Evolutionary conservation across 805 yeast species (phyloP).

Genomic region (Teunomyces barrocoloradensis): DNA sequence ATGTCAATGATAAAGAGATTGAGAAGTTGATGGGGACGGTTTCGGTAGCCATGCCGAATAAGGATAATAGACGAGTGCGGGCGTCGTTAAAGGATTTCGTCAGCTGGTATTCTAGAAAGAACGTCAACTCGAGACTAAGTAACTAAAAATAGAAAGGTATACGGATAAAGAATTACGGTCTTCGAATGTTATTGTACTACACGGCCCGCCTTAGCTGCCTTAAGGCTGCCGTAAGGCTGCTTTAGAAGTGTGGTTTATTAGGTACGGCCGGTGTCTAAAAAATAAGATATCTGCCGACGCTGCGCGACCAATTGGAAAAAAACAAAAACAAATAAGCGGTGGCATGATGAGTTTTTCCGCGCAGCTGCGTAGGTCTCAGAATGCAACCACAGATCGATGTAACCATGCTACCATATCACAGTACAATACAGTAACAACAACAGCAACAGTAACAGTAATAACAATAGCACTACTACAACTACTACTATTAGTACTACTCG

Average conservation of each 20-base stretch:
- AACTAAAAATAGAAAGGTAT: slow-evolving; percentile 1
- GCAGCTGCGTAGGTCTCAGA: background rate
- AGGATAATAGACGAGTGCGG: slow-evolving; percentile 73
- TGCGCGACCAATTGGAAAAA: background rate
- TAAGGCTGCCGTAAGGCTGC: too few species aligned
- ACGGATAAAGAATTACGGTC: too few species aligned
- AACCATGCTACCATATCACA: too few species aligned
- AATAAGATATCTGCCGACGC: background rate
- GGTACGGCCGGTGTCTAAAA: too few species aligned
- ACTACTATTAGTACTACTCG: too few species aligned
- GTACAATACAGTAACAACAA: too few species aligned
- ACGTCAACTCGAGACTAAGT: slow-evolving; percentile 43
- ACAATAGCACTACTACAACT: too few species aligned
- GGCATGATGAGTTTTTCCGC: background rate
- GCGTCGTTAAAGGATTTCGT: slow-evolving; percentile 72
- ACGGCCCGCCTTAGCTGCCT: too few species aligned
- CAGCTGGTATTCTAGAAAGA: slow-evolving; percentile 78
- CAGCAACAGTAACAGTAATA: too few species aligned
- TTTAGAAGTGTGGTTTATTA: too few species aligned
- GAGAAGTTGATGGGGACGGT: slow-evolving; percentile 57
- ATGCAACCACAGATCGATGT: too few species aligned
- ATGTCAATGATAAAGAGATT: slow-evolving; percentile 66
- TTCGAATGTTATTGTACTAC: too few species aligned
- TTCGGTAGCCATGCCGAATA: slow-evolving; percentile 58
- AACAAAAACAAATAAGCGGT: background rate